Conservation (phyloP, 495 filamentous ascomycete genomes). For the Trichocladium uniseriatum region DNA sequence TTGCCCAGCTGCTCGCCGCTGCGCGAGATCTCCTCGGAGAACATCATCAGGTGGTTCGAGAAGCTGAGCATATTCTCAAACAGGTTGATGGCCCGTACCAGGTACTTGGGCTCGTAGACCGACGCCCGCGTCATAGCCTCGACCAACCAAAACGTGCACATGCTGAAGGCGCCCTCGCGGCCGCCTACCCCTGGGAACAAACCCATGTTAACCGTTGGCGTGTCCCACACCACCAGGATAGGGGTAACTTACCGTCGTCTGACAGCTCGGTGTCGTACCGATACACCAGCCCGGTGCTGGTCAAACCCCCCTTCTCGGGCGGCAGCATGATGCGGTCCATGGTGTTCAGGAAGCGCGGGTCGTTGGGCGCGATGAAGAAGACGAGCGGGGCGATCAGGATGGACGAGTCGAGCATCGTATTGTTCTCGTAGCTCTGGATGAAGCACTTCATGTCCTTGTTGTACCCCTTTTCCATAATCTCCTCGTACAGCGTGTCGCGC, state of each 20-base stretch:
- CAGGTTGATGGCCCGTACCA: slow-evolving; percentile 51
- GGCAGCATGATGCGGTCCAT: slow-evolving; percentile 56
- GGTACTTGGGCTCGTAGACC: slow-evolving; percentile 55
- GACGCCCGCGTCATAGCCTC: slow-evolving; percentile 63
- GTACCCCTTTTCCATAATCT: slow-evolving; percentile 62
- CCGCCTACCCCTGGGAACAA: slow-evolving; percentile 52
- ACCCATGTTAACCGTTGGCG: not conserved
- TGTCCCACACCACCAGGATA: not conserved
- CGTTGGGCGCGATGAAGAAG: slow-evolving; percentile 66
- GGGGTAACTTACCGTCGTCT: slow-evolving; percentile 50
- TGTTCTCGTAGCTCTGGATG: slow-evolving; percentile 61
- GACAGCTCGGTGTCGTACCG: slow-evolving; percentile 56
- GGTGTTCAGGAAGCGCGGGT: slow-evolving; percentile 60
- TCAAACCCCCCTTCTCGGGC: slow-evolving; percentile 62
- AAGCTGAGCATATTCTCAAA: slow-evolving; percentile 69
- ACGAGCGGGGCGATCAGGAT: slow-evolving; percentile 65
- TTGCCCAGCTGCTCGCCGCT: slow-evolving; percentile 64
- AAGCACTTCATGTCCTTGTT: slow-evolving; percentile 55
- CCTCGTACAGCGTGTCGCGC: slow-evolving; percentile 58
- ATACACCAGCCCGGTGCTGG: slow-evolving; percentile 61
- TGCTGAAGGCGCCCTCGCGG: slow-evolving; percentile 64
- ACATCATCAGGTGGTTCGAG: slow-evolving; percentile 65
- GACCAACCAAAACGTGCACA: slow-evolving; percentile 72
- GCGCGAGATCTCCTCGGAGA: slow-evolving; percentile 63
- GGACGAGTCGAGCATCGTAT: slow-evolving; percentile 57